phyloP scores from a whole-genome alignment of 2,329 filamentous ascomycete species.

The Beauveria caledonica region DNA sequence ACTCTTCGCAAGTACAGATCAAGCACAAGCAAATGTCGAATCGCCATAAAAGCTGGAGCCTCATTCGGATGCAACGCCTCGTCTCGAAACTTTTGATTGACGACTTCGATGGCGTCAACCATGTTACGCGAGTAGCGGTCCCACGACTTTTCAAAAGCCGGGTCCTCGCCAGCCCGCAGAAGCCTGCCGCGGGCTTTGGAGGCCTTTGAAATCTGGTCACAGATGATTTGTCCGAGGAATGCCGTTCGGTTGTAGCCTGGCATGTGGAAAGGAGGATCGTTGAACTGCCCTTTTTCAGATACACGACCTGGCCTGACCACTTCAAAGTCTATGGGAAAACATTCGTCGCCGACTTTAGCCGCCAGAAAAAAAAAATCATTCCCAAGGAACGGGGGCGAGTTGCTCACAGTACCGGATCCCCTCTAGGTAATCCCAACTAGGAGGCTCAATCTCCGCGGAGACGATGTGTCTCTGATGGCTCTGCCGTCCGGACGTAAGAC shows the following conservation, averaged over 20 bases:
- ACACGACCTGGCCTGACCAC: not conserved
- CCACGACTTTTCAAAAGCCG: not conserved
- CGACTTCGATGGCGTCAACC: not conserved
- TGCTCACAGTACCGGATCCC: not conserved
- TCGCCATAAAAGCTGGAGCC: not conserved
- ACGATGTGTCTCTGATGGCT: not conserved
- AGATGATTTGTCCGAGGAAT: not conserved
- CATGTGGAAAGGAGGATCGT: not conserved
- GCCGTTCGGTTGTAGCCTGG: not conserved
- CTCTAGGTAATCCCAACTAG: not conserved
- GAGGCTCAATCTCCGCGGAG: not conserved
- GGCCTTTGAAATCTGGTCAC: conserved; percentile 1
- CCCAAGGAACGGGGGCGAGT: too few relatives aligned
- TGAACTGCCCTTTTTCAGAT: not conserved
- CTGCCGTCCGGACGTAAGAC: not conserved
- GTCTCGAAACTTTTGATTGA: not conserved
- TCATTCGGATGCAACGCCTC: not conserved
- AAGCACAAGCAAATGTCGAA: not conserved
- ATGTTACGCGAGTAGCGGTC: not conserved
- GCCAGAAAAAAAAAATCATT: too few relatives aligned
- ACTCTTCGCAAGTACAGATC: not conserved
- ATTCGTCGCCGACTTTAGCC: not conserved
- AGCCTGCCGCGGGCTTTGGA: not conserved
- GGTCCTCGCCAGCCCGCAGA: not conserved
- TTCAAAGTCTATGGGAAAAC: not conserved